These are phyloP conservation scores for Pelagomonas calceolata DNA, from an alignment of 108 stramenopile genomes.

Conservation along the genomic window DNA sequence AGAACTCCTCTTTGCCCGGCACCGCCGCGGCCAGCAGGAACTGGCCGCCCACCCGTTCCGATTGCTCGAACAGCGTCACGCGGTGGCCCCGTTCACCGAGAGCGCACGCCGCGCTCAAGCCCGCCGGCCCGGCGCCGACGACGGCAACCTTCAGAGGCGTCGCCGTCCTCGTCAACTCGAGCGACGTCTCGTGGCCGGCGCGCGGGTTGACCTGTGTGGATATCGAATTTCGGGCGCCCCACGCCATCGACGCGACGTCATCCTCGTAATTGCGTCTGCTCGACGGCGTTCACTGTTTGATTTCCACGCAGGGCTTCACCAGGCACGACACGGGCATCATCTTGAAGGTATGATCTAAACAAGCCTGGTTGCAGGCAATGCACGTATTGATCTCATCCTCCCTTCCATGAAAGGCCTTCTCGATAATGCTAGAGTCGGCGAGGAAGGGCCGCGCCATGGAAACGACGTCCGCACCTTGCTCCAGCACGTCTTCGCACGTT, in stretches of 20 bases:
- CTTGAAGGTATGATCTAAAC: constrained; percentile 95
- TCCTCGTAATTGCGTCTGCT: too few relatives aligned
- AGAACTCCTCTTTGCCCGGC: constrained; percentile 96
- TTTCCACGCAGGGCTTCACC: too few relatives aligned
- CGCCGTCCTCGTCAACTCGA: not conserved
- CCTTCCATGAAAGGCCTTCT: constrained; percentile 63
- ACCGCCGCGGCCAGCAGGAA: constrained; percentile 86
- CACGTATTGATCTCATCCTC: constrained; percentile 87
- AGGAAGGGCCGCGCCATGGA: constrained; percentile 93
- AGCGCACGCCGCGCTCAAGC: constrained; percentile 71
- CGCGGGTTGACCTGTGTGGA: too few relatives aligned
- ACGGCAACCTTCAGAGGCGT: constrained; percentile 59
- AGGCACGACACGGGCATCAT: constrained; percentile 86
- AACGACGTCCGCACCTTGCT: constrained; percentile 69
- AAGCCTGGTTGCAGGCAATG: constrained; percentile 98
- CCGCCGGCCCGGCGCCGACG: constrained; percentile 93
- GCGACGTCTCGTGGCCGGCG: constrained; percentile 84
- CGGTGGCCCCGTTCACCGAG: constrained; percentile 72
- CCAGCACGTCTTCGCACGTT: constrained; percentile 65
- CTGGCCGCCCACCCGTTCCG: constrained; percentile 65
- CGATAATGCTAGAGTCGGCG: constrained; percentile 83
- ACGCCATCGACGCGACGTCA: too few relatives aligned
- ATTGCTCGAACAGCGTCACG: constrained; percentile 76
- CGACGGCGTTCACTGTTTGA: too few relatives aligned
- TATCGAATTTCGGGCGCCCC: too few relatives aligned